phyloP scores from a whole-genome alignment of 139 green algal species.

The Eudorina sp. region DNA sequence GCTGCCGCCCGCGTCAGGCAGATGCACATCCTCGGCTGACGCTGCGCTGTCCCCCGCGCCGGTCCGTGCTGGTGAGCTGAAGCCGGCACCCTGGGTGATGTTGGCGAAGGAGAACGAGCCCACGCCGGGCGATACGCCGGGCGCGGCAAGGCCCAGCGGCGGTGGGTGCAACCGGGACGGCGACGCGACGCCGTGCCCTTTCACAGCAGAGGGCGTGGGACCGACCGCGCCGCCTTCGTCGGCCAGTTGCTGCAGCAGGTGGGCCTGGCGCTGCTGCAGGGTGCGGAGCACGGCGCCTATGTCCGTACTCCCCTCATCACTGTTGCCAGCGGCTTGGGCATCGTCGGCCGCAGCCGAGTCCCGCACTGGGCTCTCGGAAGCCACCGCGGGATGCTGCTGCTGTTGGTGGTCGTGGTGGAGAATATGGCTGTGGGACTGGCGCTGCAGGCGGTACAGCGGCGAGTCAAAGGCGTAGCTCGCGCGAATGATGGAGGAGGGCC shows the following conservation, averaged over 20 bases:
- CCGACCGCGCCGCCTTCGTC: background rate
- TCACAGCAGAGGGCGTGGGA: too few relatives aligned
- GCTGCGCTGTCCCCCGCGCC: too few relatives aligned
- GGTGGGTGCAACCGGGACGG: background rate
- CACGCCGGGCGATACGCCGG: background rate
- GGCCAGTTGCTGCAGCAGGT: background rate
- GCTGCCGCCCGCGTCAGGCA: background rate
- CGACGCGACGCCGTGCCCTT: background rate
- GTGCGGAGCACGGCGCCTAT: constrained; percentile 1
- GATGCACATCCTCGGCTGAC: background rate
- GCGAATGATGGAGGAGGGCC: constrained; percentile 1
- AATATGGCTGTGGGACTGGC: too few relatives aligned
- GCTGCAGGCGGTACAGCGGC: background rate
- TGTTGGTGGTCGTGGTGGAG: too few relatives aligned
- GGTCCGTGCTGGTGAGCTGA: background rate
- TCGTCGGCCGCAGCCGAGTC: background rate
- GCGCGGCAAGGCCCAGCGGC: background rate
- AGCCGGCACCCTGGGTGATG: background rate
- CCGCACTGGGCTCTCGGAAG: background rate
- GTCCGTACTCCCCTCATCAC: background rate
- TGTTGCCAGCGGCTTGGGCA: background rate
- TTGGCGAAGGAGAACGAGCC: constrained; percentile 14
- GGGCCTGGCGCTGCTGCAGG: constrained; percentile 17
- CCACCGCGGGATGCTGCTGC: background rate
- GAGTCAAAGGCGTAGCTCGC: constrained; percentile 40